Evolutionary conservation across 1,284 basidiomycete genomes (phyloP), one percentile per base, ranked within the genome.

Genomic region (Vanrija pseudolonga): DNA sequence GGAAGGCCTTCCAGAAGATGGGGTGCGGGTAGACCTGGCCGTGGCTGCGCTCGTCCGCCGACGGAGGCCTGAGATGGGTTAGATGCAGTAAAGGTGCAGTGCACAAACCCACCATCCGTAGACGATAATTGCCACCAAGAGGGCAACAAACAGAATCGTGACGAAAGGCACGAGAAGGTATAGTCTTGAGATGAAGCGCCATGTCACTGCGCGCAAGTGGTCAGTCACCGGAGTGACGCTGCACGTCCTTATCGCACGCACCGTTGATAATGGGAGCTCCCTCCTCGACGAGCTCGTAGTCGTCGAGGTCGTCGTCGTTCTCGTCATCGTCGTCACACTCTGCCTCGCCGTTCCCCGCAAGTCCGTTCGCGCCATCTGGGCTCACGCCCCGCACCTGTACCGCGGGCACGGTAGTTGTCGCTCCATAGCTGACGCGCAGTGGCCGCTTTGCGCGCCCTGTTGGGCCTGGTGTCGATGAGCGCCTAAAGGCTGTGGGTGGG

Each of bases 21-120:
- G 71, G 67, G 47, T 76, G 75, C 2, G 75, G 75, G 52, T 76
- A 76, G 3, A 51, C 48, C 45, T 75, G 72, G 8, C 73, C 73
- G 28, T 65, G 65, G 45, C 66, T 51, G 36, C 63, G 55, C 52
- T 75, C 73, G 3, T 60, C 55, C 24, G 61, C 60, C 40, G 57
- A 68, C 14, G 74, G 74, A n/a, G 74, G 74, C 74, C 74, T 76
- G 53, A 9, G n/a, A 15, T 18, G 36, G 9, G 42, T 15, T 47
- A 49, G 46, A 36, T 56, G 26, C 22, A 54, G 43, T n/a, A 11
- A 19, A 19, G 15, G 14, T 6, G 23, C 19, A 15, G n/a, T 28
- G 44, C 6, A 6, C 4, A 17, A 22, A 41, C 73, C 41, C 55
- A 73, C 75, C 75, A 77, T 24, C 71, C 75, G 47, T 62, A 76